Percentiles rank a stretch among this genome's conserved stretches.
phyloP scores from a whole-genome alignment of 2,329 filamentous ascomycete genomes.

The Exophiala alcalophila region DNA sequence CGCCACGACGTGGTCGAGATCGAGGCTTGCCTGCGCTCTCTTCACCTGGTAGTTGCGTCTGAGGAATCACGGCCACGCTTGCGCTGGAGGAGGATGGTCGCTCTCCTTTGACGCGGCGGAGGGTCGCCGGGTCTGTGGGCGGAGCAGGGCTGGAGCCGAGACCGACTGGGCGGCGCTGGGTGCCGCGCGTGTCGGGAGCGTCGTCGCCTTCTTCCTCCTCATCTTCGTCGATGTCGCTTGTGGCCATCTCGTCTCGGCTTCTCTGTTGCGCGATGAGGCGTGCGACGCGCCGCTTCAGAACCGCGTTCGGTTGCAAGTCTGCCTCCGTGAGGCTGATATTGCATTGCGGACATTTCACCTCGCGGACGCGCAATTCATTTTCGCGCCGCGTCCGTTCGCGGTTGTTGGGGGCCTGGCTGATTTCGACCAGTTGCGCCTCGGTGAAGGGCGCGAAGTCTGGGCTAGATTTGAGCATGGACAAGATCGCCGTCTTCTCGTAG shows the following conservation, averaged over 20 bases:
- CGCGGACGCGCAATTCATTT: constrained; percentile 8
- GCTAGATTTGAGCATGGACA: constrained; percentile 42
- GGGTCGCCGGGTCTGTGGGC: not conserved
- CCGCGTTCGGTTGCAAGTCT: constrained; percentile 42
- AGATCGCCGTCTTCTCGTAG: constrained; percentile 49
- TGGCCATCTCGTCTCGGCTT: constrained; percentile 30
- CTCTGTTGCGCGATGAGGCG: constrained; percentile 32
- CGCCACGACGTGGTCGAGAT: not conserved
- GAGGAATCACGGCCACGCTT: constrained; percentile 7
- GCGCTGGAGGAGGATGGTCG: not conserved
- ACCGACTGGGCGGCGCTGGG: constrained; percentile 21
- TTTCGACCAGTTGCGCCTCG: constrained; percentile 20
- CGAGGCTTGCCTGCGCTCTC: not conserved
- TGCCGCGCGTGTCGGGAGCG: constrained; percentile 22
- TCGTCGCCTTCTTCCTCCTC: constrained; percentile 29
- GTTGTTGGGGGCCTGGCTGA: constrained; percentile 9
- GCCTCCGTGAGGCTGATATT: constrained; percentile 36
- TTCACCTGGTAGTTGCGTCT: constrained; percentile 4
- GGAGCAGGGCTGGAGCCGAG: constrained; percentile 22
- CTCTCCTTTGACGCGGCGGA: constrained; percentile 9
- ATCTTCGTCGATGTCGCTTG: constrained; percentile 21
- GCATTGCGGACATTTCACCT: constrained; percentile 44
- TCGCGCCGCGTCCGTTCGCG: constrained; percentile 4
- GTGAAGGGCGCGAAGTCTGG: constrained; percentile 31
- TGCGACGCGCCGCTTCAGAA: constrained; percentile 40